Percentiles rank a stretch among this genome's conserved stretches.
These are phyloP conservation scores for Syzygium syzygioides DNA, from an alignment of 441 rosid genomes.

Conservation along the genomic window DNA sequence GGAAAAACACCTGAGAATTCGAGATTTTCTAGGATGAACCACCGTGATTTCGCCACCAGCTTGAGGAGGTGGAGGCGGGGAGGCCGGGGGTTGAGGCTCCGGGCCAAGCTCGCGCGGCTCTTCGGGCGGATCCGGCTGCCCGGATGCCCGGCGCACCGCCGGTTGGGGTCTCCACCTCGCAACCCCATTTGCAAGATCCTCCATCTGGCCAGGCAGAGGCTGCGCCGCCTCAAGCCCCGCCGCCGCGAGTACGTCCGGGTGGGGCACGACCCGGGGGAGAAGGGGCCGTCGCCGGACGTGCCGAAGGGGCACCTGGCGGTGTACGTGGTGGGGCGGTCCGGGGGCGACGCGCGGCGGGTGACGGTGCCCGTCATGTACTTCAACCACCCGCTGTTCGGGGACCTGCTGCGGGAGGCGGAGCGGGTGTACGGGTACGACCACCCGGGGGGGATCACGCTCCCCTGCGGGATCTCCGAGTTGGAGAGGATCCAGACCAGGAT, in stretches of 20 bases:
- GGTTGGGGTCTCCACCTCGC: background rate
- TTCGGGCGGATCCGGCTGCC: background rate
- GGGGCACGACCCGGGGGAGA: slow-evolving; percentile 35
- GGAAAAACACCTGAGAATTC: background rate
- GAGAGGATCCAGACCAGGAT: slow-evolving; percentile 70
- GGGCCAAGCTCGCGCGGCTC: background rate
- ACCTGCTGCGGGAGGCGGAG: slow-evolving; percentile 65
- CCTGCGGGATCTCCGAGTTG: slow-evolving; percentile 76
- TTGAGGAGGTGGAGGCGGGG: background rate
- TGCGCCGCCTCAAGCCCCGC: background rate
- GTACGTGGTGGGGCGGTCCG: slow-evolving; percentile 60
- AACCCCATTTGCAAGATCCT: background rate
- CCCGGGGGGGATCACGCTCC: slow-evolving; percentile 82
- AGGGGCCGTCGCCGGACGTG: slow-evolving; percentile 70
- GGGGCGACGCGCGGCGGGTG: slow-evolving; percentile 61
- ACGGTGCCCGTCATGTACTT: slow-evolving; percentile 76
- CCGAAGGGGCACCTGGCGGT: slow-evolving; percentile 78
- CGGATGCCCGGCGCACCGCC: background rate
- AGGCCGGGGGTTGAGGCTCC: background rate
- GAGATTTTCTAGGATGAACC: background rate
- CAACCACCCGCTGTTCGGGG: slow-evolving; percentile 85
- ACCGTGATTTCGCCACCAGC: background rate
- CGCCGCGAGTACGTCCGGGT: slow-evolving; percentile 1
- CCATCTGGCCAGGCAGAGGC: slow-evolving; percentile 3
- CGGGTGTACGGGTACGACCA: slow-evolving; percentile 72